phyloP scores from a whole-genome alignment of 108 stramenopile species.

The Nitzschia sp. region DNA sequence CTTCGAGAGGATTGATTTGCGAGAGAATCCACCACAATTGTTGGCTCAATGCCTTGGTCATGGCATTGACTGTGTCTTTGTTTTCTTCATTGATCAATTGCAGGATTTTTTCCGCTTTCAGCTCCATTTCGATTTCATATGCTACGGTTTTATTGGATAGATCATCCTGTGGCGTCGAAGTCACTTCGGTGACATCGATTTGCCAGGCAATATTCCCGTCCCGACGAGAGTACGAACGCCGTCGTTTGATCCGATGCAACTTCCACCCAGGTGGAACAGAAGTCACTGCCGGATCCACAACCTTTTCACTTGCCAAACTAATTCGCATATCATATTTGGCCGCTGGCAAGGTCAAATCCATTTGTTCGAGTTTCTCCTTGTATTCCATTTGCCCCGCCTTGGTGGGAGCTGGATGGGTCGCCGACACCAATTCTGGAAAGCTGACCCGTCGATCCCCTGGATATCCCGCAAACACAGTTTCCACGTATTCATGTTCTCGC shows the following conservation, averaged over 20 bases:
- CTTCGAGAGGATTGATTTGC: constrained; percentile 78
- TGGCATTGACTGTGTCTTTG: constrained; percentile 39
- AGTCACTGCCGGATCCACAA: constrained; percentile 45
- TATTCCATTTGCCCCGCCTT: constrained; percentile 67
- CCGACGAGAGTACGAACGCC: constrained; percentile 70
- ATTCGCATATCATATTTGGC: constrained; percentile 80
- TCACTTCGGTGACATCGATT: constrained; percentile 86
- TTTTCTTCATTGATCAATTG: constrained; percentile 62
- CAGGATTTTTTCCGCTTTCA: constrained; percentile 48
- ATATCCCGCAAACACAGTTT: constrained; percentile 79
- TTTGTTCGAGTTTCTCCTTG: constrained; percentile 63
- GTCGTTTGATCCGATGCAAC: constrained; percentile 68
- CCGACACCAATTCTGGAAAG: constrained; percentile 52
- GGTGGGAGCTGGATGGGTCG: constrained; percentile 7
- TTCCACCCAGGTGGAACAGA: constrained; percentile 57
- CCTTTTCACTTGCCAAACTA: constrained; percentile 64
- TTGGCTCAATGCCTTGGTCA: constrained; percentile 54
- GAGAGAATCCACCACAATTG: constrained; percentile 81
- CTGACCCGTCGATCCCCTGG: constrained; percentile 56
- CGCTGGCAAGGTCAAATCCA: constrained; percentile 75
- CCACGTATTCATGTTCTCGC: constrained; percentile 60
- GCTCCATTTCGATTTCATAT: constrained; percentile 87
- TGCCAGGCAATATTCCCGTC: constrained; percentile 86
- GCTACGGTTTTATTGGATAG: constrained; percentile 43
- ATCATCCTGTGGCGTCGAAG: constrained; percentile 41